Conservation (phyloP, 805 yeast genomes). For the Lipomyces sp. region DNA sequence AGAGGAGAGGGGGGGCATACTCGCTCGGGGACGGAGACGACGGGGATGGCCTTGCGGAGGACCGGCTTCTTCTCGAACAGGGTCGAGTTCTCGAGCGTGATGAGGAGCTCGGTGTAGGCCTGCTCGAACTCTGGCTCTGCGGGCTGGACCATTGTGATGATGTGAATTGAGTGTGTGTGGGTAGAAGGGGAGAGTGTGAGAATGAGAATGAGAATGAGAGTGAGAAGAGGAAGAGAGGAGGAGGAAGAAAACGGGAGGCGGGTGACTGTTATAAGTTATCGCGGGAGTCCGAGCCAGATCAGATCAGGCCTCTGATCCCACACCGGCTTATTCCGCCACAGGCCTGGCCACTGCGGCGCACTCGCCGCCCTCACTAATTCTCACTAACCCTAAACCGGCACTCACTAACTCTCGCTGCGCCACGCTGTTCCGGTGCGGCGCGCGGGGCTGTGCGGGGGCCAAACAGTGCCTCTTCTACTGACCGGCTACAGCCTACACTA, state of each 20-base stretch:
- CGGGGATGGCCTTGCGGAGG: conserved; percentile 81
- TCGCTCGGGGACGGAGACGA: conserved; percentile 93
- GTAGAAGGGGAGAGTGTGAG: neutral
- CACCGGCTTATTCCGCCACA: too few species aligned
- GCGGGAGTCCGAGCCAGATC: too few species aligned
- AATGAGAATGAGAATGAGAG: neutral
- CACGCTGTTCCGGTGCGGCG: too few species aligned
- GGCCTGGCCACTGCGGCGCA: too few species aligned
- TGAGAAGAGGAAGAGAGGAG: conserved; percentile 1
- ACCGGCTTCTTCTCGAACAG: conserved; percentile 85
- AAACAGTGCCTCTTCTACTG: too few species aligned
- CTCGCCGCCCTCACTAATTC: too few species aligned
- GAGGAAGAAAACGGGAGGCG: neutral
- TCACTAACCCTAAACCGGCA: too few species aligned
- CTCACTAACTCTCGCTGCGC: too few species aligned
- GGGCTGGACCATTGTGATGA: conserved; percentile 42
- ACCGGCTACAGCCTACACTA: too few species aligned
- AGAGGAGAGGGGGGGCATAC: conserved; percentile 25
- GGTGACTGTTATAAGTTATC: too few species aligned
- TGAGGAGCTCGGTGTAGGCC: conserved; percentile 90
- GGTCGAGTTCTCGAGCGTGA: conserved; percentile 87
- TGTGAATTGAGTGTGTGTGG: neutral
- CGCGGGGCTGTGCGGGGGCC: too few species aligned
- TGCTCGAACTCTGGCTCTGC: conserved; percentile 98
- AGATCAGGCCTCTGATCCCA: too few species aligned